Evolutionary conservation across 2,329 filamentous ascomycete genomes (phyloP).

Genomic region (Fusarium algeriense): DNA sequence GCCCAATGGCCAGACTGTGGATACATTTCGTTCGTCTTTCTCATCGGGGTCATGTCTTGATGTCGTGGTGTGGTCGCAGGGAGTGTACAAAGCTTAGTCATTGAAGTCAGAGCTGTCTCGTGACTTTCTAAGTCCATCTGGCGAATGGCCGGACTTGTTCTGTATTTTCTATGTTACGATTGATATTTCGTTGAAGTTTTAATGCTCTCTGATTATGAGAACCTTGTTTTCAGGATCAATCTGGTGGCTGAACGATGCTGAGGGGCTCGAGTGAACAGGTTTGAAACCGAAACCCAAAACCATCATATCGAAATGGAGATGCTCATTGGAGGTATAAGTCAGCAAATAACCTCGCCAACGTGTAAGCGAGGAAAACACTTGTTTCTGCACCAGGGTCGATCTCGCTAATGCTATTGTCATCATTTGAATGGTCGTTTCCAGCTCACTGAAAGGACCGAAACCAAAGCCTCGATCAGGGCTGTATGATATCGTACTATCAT

Average conservation of each 20-base stretch:
- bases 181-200: not conserved
- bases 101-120: constrained; percentile 4
- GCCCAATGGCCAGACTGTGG: constrained; percentile 47
- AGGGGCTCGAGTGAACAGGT: constrained; percentile 12
- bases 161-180: not conserved
- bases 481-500: constrained; percentile 15
- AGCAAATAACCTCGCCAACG: constrained; percentile 7
- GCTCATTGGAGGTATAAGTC: constrained; percentile 19
- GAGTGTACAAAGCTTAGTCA: constrained; percentile 43
- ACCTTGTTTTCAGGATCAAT: not conserved
- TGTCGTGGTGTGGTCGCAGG: constrained; percentile 44
- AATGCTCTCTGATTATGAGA: not conserved
- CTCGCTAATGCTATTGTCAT: not conserved
- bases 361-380: constrained; percentile 4
- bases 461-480: not conserved
- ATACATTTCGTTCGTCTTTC: constrained; percentile 42
- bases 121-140: not conserved
- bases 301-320: constrained; percentile 1
- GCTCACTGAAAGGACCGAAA: not conserved
- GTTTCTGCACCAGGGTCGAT: not conserved
- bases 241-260: constrained; percentile 11
- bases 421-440: not conserved
- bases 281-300: constrained; percentile 26
- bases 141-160: not conserved
- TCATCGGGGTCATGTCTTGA: constrained; percentile 43